Base-by-base conservation (phyloP, 1,139 yeast species). In the Debaryomycetaceae sp. region DNA sequence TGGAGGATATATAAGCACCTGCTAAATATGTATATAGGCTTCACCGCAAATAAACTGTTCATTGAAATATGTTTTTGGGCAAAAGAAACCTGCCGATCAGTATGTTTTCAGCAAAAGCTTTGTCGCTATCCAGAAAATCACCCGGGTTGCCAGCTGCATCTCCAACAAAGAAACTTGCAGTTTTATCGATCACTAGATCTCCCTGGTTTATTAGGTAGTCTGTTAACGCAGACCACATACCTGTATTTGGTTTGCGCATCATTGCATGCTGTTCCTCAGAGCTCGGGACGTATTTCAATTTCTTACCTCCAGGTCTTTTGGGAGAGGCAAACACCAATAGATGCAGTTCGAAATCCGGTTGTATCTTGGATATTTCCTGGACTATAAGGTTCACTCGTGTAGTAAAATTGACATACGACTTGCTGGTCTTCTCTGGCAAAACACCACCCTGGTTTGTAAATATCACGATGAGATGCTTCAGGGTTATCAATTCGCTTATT, bases 381-480 rank as follows among this genome's bases (percentile, higher is more conserved):
- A 58, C 45, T 37, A 82, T 64, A 19, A 61, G 57, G 36, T 70
- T 61, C 2, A 83, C 52, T 43, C 79, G 75, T 4, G 55, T 57
- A 3, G 61, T 59, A 44, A 83, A 73, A 39, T 77, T 75, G 3
- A 43, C 40, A 45, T 70, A 79, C 13, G 87, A 75, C 52, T 83
- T 84, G 3, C 79, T 69, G 11, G 63, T 59, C 8, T 46, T 48
- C 2, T 55, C 55, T 6, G 71, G 73, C 2, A 70, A 58, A 3
- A 81, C 75, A 0, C 76, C 79, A n/a, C 91, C 96, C 56, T 92
- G 98, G 55, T 92, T 92, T 3, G 97, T 79, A 56, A 92, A 87
- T 2, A 92, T 75, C 11, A 82, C 92, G 4, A 88, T 58, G 1
- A 72, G 30, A 46, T 66, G 68, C 4, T 58, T 56, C 5, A 59